A percentile compares a stretch with the other conserved stretches of the same genome.
Evolutionary conservation across 163 green algal genomes (phyloP).

Genomic region (Scenedesmus sp.): DNA sequence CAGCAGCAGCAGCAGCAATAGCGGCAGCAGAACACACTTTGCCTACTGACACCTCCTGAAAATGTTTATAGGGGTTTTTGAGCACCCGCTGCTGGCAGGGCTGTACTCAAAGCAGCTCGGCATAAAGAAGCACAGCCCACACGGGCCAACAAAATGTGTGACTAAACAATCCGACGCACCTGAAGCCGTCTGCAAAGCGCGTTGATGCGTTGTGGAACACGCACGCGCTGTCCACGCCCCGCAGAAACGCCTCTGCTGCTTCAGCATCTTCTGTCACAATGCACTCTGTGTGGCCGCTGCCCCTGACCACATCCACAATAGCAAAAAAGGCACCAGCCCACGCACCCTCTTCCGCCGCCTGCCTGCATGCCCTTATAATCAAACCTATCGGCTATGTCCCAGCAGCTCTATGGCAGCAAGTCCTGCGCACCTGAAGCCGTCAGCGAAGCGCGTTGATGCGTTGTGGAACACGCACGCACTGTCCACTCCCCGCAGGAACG

Average conservation of each 20-base stretch:
- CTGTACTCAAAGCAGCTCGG: too few relatives aligned
- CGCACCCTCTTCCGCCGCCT: too few relatives aligned
- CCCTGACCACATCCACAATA: background rate
- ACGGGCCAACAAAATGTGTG: too few relatives aligned
- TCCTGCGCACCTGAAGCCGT: conserved; percentile 88
- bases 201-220: conserved; percentile 97
- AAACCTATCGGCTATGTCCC: too few relatives aligned
- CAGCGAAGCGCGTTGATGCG: conserved; percentile 92
- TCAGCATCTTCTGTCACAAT: conserved; percentile 78
- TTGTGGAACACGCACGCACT: conserved; percentile 98
- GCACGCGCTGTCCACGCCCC: conserved; percentile 90
- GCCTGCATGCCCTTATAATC: too few relatives aligned
- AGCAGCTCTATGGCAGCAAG: too few relatives aligned
- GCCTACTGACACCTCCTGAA: too few relatives aligned
- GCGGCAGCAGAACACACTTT: background rate
- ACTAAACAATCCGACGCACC: conserved; percentile 52
- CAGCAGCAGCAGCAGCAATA: background rate
- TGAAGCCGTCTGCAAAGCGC: conserved; percentile 96
- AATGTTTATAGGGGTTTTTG: too few relatives aligned
- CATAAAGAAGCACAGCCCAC: too few relatives aligned
- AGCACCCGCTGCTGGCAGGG: too few relatives aligned
- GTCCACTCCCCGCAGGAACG: conserved; percentile 91
- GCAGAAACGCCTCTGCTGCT: conserved; percentile 89
- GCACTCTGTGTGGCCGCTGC: conserved; percentile 59
- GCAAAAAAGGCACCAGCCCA: too few relatives aligned